Evolutionary conservation across 805 yeast species (phyloP).

Genomic region (Diddensiella caesifluorescens): DNA sequence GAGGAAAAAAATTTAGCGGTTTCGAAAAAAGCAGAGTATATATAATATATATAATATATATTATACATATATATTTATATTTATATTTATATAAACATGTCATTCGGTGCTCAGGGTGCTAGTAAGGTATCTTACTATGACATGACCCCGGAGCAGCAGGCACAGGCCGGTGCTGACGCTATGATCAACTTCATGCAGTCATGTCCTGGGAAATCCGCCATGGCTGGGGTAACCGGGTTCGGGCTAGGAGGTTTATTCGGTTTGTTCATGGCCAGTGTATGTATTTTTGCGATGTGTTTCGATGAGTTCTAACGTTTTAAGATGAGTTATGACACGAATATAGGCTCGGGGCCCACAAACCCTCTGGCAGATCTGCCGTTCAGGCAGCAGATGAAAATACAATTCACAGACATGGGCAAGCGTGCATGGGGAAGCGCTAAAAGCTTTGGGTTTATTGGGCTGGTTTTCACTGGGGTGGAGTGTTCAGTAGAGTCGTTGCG

Average conservation of each 20-base stretch:
- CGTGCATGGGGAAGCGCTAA: conserved; percentile 87
- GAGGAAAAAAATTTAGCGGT: too few relatives aligned
- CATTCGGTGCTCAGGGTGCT: neutral
- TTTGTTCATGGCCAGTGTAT: conserved; percentile 62
- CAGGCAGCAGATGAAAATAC: conserved; percentile 86
- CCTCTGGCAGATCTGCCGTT: conserved; percentile 81
- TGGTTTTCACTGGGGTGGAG: conserved; percentile 87
- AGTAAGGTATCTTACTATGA: conserved; percentile 45
- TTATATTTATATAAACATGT: neutral
- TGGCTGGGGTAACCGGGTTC: conserved; percentile 92
- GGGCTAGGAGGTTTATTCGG: conserved; percentile 95
- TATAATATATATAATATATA: neutral
- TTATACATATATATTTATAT: neutral
- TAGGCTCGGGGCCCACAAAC: conserved; percentile 43
- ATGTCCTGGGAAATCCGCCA: conserved; percentile 89
- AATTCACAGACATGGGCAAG: conserved; percentile 86
- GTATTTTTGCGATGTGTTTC: conserved; percentile 8
- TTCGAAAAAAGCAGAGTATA: too few relatives aligned
- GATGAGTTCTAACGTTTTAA: conserved; percentile 4
- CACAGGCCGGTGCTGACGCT: conserved; percentile 78
- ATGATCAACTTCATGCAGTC: conserved; percentile 82
- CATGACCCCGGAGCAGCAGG: conserved; percentile 89
- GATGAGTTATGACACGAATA: conserved; percentile 82
- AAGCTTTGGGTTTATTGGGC: conserved; percentile 89
- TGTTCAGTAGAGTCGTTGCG: conserved; percentile 80